Evolutionary conservation across 176 grass and related monocot genomes (phyloP).

Genomic region (Eleusine indica): DNA sequence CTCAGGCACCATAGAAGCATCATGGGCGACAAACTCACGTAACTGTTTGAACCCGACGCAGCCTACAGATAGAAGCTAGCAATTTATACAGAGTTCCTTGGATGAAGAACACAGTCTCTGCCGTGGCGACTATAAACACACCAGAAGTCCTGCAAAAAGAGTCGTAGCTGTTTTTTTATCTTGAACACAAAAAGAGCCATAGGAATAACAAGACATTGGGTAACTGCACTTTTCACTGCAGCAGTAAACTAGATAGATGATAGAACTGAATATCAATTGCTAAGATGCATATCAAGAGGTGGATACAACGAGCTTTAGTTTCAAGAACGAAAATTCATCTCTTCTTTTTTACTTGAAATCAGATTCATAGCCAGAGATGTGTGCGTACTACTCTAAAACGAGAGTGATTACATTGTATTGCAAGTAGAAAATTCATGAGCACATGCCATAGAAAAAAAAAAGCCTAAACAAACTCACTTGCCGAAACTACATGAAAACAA

Average conservation of each 20-base stretch:
- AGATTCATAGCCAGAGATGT: conserved; percentile 9
- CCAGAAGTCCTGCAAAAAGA: conserved; percentile 20
- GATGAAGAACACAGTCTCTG: not conserved
- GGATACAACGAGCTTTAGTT: not conserved
- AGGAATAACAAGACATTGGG: not conserved
- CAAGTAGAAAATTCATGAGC: not conserved
- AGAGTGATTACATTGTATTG: not conserved
- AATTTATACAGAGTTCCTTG: conserved; percentile 42
- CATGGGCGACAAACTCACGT: conserved; percentile 14
- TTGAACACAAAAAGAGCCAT: not conserved
- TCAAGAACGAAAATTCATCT: not conserved
- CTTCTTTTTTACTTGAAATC: not conserved
- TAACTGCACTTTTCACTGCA: not conserved
- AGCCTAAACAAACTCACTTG: not conserved
- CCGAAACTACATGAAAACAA: no score
- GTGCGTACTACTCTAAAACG: not conserved
- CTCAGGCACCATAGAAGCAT: conserved; percentile 43
- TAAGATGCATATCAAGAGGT: not conserved
- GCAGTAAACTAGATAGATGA: not conserved
- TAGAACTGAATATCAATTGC: not conserved
- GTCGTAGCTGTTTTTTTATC: not conserved
- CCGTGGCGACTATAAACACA: conserved; percentile 9
- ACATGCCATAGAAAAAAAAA: not conserved
- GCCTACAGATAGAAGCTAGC: conserved; percentile 39
- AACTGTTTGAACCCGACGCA: not conserved